Evolutionary conservation across 768 basidiomycete genomes (phyloP).

Genomic region (Arthromyces matolae): DNA sequence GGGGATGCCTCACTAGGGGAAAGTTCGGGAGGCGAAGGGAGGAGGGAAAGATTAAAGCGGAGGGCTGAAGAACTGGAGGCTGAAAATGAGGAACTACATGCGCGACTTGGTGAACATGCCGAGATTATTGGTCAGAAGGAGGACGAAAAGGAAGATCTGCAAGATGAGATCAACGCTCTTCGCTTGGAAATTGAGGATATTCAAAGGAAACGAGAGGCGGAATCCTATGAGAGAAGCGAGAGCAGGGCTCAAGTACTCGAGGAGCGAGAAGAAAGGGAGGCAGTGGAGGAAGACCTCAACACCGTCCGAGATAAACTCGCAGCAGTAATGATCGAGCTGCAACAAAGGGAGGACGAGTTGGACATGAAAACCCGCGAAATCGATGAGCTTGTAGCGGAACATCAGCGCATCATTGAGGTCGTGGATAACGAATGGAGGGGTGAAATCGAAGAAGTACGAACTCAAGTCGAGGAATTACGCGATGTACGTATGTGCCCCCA

Average conservation of each 20-base stretch:
- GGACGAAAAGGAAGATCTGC: conserved; percentile 70
- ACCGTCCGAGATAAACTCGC: conserved; percentile 73
- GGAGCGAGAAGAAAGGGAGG: conserved; percentile 70
- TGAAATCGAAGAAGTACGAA: conserved; percentile 78
- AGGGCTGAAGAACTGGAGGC: conserved; percentile 56
- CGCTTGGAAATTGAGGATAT: conserved; percentile 65
- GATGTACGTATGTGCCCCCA: conserved; percentile 45
- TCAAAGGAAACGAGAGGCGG: conserved; percentile 57
- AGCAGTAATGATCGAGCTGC: conserved; percentile 75
- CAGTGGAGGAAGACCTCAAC: conserved; percentile 76
- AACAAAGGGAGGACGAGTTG: conserved; percentile 84
- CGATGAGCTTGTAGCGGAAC: conserved; percentile 72
- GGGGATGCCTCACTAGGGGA: conserved; percentile 38
- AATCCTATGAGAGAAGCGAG: conserved; percentile 65
- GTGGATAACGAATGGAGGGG: conserved; percentile 86
- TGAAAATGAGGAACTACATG: conserved; percentile 60
- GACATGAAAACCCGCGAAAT: conserved; percentile 77
- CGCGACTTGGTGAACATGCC: conserved; percentile 53
- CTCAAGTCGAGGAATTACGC: conserved; percentile 74
- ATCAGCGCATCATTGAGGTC: conserved; percentile 64
- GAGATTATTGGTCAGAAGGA: conserved; percentile 53
- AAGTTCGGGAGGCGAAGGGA: conserved; percentile 36
- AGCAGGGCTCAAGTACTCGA: conserved; percentile 70
- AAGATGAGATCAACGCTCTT: conserved; percentile 61
- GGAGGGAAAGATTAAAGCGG: conserved; percentile 42